phyloP scores from a whole-genome alignment of 768 basidiomycete species.

The Termitomyces sp. region DNA sequence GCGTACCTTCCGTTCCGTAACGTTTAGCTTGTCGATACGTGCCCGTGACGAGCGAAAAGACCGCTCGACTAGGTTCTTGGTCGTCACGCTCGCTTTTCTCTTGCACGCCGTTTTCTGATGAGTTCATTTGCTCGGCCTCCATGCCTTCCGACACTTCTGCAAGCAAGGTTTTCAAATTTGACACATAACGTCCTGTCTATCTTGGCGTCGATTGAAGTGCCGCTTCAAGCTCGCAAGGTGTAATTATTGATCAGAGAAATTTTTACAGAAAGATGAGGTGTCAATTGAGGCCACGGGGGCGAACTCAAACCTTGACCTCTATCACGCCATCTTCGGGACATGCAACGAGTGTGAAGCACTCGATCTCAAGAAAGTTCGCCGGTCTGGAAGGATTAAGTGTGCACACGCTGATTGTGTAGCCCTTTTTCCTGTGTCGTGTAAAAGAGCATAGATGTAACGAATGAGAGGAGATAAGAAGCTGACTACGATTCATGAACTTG shows the following conservation, averaged over 20 bases:
- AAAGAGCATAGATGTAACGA: slow-evolving; percentile 67
- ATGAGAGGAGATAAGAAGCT: slow-evolving; percentile 91
- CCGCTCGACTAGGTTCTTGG: slow-evolving; percentile 63
- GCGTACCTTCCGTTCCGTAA: slow-evolving; percentile 43
- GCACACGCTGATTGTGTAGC: slow-evolving; percentile 93
- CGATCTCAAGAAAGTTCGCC: slow-evolving; percentile 94
- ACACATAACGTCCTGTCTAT: slow-evolving; percentile 77
- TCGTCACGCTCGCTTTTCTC: slow-evolving; percentile 23
- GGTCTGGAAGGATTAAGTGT: slow-evolving; percentile 94
- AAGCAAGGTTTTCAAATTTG: slow-evolving; percentile 70
- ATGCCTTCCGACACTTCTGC: slow-evolving; percentile 21
- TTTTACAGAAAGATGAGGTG: slow-evolving; percentile 47
- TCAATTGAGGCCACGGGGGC: background rate
- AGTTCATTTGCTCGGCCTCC: background rate
- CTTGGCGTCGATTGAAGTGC: slow-evolving; percentile 67
- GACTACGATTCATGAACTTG: background rate
- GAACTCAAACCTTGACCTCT: slow-evolving; percentile 55
- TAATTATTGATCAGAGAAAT: slow-evolving; percentile 87
- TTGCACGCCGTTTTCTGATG: background rate
- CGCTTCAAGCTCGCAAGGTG: slow-evolving; percentile 86
- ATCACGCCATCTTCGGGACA: slow-evolving; percentile 90
- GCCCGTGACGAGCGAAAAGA: slow-evolving; percentile 86
- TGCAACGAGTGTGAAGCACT: slow-evolving; percentile 92
- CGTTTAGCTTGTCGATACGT: slow-evolving; percentile 77
- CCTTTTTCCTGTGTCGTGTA: slow-evolving; percentile 77